Evolutionary conservation across 768 basidiomycete species (phyloP), one percentile per base, ranked within the genome.

Genomic region (Lentinus brumalis): DNA sequence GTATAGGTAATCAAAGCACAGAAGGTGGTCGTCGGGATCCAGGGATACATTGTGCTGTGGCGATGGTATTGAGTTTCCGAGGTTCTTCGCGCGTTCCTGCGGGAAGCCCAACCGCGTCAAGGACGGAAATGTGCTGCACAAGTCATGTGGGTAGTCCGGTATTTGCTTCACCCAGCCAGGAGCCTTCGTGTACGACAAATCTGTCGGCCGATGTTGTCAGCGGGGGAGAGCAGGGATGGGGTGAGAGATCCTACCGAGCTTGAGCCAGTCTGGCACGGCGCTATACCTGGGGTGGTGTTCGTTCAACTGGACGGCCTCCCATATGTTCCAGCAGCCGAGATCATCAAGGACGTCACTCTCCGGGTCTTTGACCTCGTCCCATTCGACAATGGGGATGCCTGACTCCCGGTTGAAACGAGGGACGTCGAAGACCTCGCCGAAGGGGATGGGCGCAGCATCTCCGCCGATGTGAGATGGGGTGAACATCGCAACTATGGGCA

Each of bases 371-470:
- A 81, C 72, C 50, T 81, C 76, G 40, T 65, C 44, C 79, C 79
- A 81, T 61, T 81, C 77, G 44, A 81, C 63, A 12, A 81, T 66
- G 0, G 74, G 75, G 15, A 69, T 62, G 31, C 73, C 71, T n/a
- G 79, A 76, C 31, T 68, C 68, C 46, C 67, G 18, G 42, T 70
- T 72, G 51, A 79, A 73, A 5, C 76, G 73, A 1, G 73, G 71
- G 11, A 80, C 62, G 60, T 81, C 77, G 66, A 79, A 80, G 30
- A 81, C 73, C 18, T 79, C 78, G n/a, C 75, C 67, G 57, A 80
- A 78, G 29, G 68, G 58, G 26, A 76, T 62, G 40, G 65, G 63
- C 21, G 70, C 71, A 1, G 74, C 76, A 53, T 74, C 71, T 7
- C 70, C 70, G 18, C 72, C 69, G 56, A 79, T 71, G 55, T 78